These are phyloP conservation scores for Pythium apleroticum DNA, from an alignment of 352 stramenopile species.

Conservation along the genomic window DNA sequence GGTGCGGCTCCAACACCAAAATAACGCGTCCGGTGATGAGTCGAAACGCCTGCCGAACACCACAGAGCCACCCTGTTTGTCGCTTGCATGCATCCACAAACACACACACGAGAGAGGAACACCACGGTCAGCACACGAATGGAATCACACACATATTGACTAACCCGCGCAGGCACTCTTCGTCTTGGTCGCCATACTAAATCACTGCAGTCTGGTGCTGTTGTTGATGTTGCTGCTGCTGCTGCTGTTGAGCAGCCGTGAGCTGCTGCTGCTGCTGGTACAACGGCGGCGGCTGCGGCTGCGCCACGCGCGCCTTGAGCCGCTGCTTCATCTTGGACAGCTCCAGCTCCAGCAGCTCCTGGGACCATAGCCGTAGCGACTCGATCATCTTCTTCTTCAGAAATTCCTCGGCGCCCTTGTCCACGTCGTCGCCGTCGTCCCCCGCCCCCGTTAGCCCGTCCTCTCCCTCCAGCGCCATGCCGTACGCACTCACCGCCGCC, in stretches of 20 bases:
- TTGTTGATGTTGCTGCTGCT: conserved; percentile 12
- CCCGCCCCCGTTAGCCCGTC: conserved; percentile 7
- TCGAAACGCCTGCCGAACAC: conserved; percentile 5
- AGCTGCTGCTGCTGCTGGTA: conserved; percentile 5
- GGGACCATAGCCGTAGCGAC: conserved; percentile 60
- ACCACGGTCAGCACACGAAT: neutral
- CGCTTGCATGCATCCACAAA: neutral
- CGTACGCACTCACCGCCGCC: neutral
- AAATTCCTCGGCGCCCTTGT: conserved; percentile 46
- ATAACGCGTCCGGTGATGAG: neutral
- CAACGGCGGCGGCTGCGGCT: neutral
- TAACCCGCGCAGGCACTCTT: neutral
- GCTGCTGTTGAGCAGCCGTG: conserved; percentile 2
- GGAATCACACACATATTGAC: neutral
- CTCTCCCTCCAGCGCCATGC: conserved; percentile 10
- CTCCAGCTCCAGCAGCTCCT: conserved; percentile 71
- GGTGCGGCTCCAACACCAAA: neutral
- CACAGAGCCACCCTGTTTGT: neutral
- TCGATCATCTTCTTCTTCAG: conserved; percentile 82
- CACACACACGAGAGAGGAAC: no score
- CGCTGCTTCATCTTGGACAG: conserved; percentile 69
- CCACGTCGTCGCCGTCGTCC: conserved; percentile 38
- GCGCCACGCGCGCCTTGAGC: conserved; percentile 36
- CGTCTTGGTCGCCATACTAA: neutral
- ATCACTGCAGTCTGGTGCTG: conserved; percentile 38